Conservation (phyloP, 805 yeast genomes). For the Wickerhamiella parazyma region DNA sequence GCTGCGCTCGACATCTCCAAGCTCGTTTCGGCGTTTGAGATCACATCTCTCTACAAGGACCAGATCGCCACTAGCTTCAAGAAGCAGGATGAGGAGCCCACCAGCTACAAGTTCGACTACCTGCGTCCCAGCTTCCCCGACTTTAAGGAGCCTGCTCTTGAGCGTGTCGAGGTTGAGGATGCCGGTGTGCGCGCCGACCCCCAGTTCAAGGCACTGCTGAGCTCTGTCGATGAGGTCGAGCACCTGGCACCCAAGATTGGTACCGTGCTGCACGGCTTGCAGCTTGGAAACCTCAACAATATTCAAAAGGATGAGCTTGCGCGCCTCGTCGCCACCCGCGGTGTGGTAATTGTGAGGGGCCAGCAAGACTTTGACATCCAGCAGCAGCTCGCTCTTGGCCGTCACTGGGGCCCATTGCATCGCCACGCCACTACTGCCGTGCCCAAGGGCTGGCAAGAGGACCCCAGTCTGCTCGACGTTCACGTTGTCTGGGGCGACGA, state of each 20-base stretch:
- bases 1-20: not conserved
- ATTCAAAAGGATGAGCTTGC: conserved; percentile 37
- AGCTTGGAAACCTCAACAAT: conserved; percentile 30
- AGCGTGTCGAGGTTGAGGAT: conserved; percentile 17
- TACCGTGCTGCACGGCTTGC: conserved; percentile 41
- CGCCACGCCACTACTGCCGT: conserved; percentile 32
- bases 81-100: conserved; percentile 9
- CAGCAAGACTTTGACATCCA: conserved; percentile 48
- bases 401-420: conserved; percentile 50
- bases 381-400: conserved; percentile 44
- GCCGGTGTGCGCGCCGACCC: conserved; percentile 24
- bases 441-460: conserved; percentile 41
- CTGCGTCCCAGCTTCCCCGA: conserved; percentile 25
- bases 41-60: conserved; percentile 8
- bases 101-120: conserved; percentile 20
- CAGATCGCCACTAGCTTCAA: conserved; percentile 4
- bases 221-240: conserved; percentile 20
- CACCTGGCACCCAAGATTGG: conserved; percentile 61
- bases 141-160: conserved; percentile 22
- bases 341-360: conserved; percentile 37
- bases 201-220: conserved; percentile 20
- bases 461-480: conserved; percentile 35
- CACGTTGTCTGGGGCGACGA: conserved; percentile 23
- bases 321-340: conserved; percentile 33
- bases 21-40: conserved; percentile 9